Conservation (phyloP, 805 yeast species). For the Hanseniaspora thailandica region DNA sequence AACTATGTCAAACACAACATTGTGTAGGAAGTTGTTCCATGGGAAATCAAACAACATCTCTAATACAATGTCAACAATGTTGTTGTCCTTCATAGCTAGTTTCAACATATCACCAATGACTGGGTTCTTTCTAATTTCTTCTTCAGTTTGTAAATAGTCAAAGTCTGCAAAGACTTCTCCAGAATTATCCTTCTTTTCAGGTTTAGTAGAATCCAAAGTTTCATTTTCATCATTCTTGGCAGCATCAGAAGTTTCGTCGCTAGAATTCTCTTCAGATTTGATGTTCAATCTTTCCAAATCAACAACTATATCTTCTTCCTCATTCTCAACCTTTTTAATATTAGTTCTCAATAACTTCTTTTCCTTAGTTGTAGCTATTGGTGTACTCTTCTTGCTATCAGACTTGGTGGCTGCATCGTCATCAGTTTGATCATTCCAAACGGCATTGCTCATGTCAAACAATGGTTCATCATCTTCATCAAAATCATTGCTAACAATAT, state of each 20-base stretch:
- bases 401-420: neutral
- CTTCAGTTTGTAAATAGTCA: constrained; percentile 23
- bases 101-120: constrained; percentile 65
- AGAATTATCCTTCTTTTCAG: neutral
- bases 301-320: constrained; percentile 13
- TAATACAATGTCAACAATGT: constrained; percentile 47
- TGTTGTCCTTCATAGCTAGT: constrained; percentile 53
- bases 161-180: constrained; percentile 10
- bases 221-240: constrained; percentile 7
- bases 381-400: neutral
- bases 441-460: constrained; percentile 8
- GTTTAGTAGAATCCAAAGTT: constrained; percentile 13
- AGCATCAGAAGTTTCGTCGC: constrained; percentile 19
- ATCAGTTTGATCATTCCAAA: neutral
- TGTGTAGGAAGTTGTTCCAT: constrained; percentile 78
- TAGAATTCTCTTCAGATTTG: constrained; percentile 19
- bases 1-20: constrained; percentile 71
- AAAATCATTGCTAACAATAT: neutral
- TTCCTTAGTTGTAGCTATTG: neutral
- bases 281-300: constrained; percentile 17
- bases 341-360: neutral
- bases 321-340: neutral
- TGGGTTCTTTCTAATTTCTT: constrained; percentile 40
- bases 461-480: constrained; percentile 7
- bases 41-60: constrained; percentile 60